phyloP scores from a whole-genome alignment of 2,329 filamentous ascomycete genomes.

The Albifimbria verrucaria region DNA sequence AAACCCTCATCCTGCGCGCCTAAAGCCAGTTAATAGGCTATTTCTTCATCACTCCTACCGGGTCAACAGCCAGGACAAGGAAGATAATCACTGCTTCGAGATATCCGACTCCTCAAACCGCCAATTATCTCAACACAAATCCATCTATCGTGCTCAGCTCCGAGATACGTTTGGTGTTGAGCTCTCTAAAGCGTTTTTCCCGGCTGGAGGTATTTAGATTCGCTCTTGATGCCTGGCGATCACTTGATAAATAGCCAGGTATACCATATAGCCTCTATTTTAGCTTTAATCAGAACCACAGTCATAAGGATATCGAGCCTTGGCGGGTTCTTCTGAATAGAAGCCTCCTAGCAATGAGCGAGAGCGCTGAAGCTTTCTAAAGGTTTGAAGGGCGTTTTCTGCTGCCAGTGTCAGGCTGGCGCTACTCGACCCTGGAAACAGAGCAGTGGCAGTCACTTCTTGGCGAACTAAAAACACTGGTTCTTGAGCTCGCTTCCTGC shows the following conservation, averaged over 20 bases:
- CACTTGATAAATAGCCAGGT: neutral
- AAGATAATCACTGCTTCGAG: no score
- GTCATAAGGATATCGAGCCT: neutral
- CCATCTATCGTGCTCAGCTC: neutral
- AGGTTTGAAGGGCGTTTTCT: neutral
- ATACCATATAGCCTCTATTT: neutral
- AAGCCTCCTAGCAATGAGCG: neutral
- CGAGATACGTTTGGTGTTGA: neutral
- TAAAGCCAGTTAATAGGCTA: no score
- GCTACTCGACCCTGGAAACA: neutral
- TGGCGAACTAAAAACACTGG: neutral
- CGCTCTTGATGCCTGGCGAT: neutral
- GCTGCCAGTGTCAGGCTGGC: neutral
- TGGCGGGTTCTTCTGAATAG: neutral
- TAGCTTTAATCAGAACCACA: neutral
- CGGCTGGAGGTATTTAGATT: neutral
- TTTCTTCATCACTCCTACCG: no score
- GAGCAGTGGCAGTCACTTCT: neutral
- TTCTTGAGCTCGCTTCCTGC: neutral
- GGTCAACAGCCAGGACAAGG: no score
- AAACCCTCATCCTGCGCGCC: no score
- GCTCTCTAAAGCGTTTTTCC: neutral
- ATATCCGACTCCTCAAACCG: no score
- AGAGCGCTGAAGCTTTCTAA: neutral
- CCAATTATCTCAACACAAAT: no score